Evolutionary conservation across 208 protist genomes (phyloP), one percentile per base, ranked within the genome.

Genomic region (Tritrichomonas musculus): DNA sequence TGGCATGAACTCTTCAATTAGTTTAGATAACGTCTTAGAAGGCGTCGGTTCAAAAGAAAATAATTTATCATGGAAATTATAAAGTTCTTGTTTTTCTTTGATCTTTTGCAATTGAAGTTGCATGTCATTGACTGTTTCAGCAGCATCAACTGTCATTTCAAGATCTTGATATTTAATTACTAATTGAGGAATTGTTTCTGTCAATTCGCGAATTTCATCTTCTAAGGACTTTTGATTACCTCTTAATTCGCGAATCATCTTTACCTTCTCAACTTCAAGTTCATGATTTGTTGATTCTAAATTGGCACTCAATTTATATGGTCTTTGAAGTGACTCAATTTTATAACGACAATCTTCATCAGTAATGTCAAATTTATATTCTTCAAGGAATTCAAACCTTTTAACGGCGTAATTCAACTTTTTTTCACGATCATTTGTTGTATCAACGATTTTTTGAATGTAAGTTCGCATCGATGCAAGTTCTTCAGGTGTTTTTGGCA

Each of bases 291-390:
- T 49, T 33, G 33, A 25, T 44, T 88, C 77, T 3, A 88, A 27
- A 25, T 44, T 88, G 14, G 57, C 33, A 39, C 27, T 22, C 36
- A 88, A 57, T 57, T 88, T 88, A 27, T 57, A 30, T 88, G 77
- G 77, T 36, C 33, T 88, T 36, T 30, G 25, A 8, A 88, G 22
- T 27, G 47, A 39, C 57, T 88, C 44, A 39, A 47, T 57, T 13
- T 88, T 53, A 30, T 88, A 17, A 27, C 57, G 27, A 57, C 41
- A 44, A 39, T 88, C 77, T 57, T 88, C 77, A 57, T 88, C 47
- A 27, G 77, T 39, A 57, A 88, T 88, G 33, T 88, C 77, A 33
- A 88, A 88, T 60, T 88, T 44, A 88, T 88, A 88, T 39, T n/a
- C 8, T 20, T 60, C 30, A 3, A 88, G 30, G 17, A 88, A 88